Evolutionary conservation across 805 yeast species (phyloP), one percentile per base, ranked within the genome.

Genomic region (Starmera pachycereana): DNA sequence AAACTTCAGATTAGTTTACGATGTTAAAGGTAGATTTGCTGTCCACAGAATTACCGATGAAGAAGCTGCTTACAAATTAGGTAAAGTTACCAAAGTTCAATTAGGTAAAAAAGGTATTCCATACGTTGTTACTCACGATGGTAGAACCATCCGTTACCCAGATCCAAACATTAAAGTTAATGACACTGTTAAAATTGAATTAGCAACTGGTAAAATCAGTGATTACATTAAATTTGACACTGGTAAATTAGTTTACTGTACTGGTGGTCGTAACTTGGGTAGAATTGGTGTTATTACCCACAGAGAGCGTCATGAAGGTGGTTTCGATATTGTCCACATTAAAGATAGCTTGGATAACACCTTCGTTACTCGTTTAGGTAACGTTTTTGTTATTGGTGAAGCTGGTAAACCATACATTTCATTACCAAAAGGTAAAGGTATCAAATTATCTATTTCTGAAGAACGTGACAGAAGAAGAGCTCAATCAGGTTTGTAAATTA

Each of bases 81-180:
- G 86, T 65, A 90, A 89, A 78, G 97, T 90, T 61, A 92, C 87
- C 84, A 87, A 84, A 71, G 96, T 90, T 54, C 95, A 87, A 76
- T 78, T 89, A 67, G 97, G 98, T 72, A 92, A 90, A 84, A 87
- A 80, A 76, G 96, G 96, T 66, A 78, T 90, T 62, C 98, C 98
- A 65, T 90, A 86, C 83, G 82, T 85, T 65, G 97, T 90, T 58
- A 90, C 98, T 66, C 98, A 90, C 81, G 98, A 90, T 67, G 97
- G 98, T 73, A 89, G 98, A 81, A 90, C 98, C 66, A 74, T 90
- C 77, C 89, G 97, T 74, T 90, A 89, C 86, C 97, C 97, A 71
- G 97, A 90, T 68, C 98, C 98, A 72, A 70, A 72, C 58, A 80
- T 90, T 81, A 90, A 77, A 75, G 88, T 87, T 64, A 89, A 92